Evolutionary conservation across 2,329 filamentous ascomycete species (phyloP).

Genomic region (Epichloe gansuensis): DNA sequence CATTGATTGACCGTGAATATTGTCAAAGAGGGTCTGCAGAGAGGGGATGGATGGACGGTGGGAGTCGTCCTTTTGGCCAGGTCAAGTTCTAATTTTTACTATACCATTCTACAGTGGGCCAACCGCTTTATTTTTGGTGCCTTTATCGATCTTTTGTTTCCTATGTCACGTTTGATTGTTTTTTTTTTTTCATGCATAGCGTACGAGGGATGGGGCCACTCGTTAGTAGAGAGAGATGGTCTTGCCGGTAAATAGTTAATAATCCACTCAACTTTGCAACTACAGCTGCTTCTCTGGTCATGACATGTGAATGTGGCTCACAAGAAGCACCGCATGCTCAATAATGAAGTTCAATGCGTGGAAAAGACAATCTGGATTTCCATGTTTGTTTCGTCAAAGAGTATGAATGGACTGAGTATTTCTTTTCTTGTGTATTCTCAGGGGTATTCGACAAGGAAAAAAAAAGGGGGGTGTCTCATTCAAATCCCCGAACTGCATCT

Average conservation of each 20-base stretch:
- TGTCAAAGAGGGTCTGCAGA: background rate
- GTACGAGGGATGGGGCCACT: constrained; percentile 4
- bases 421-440: too few species aligned
- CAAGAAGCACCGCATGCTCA: too few species aligned
- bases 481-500: too few species aligned
- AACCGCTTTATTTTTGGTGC: constrained; percentile 1
- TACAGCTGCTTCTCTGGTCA: too few species aligned
- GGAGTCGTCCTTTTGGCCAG: background rate
- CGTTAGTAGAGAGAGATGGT: constrained; percentile 1
- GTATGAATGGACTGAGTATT: too few species aligned
- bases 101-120: constrained; percentile 1
- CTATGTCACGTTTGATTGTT: constrained; percentile 4
- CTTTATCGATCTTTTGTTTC: background rate
- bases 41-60: background rate
- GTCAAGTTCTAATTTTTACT: background rate
- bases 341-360: background rate
- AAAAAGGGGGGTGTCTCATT: too few species aligned
- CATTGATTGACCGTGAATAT: background rate
- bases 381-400: background rate
- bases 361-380: background rate
- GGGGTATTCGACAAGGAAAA: too few species aligned
- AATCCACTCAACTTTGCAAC: constrained; percentile 6
- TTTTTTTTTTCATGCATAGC: constrained; percentile 9
- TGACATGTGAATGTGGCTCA: too few species aligned
- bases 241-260: constrained; percentile 10